Base-by-base conservation (phyloP, 208 protist species). In the Naegleria gruberi region DNA sequence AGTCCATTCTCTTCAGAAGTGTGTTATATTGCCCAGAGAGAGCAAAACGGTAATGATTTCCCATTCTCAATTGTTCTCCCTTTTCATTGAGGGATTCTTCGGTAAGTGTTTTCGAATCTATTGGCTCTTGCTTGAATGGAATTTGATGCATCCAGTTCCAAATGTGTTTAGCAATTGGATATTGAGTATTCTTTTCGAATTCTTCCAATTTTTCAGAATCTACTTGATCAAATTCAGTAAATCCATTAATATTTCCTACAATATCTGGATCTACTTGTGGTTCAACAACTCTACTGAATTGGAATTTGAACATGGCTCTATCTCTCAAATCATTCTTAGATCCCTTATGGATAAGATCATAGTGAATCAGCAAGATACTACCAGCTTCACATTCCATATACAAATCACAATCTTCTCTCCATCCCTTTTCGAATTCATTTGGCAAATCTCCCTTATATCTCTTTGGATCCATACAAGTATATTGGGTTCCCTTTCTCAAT, bases 341-440 rank as follows among this genome's bases (percentile, higher is more conserved):
- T 45, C 83, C 83, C 30, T 30, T 34, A 42, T 88, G 84, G n/a
- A 88, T 42, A 4, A 88, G 15, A 88, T 88, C 84, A 88, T 88
- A 88, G 23, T 88, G 84, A 34, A 88, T 88, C 4, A 88, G 34
- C 42, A 88, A 65, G 30, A 88, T 40, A 30, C 45, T 41, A 23
- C 84, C 84, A 51, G 17, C 45, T 65, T 88, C 46, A 65, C 44
- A 57, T 40, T 55, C 34, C 5, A 65, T 10, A 41, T 23, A 88
- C 19, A 40, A 12, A 30, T 88, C 45, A 26, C 0, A 34, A 19
- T 85, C 41, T 30, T 85, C 34, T 26, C 10, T 85, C 10, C 40
- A 44, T 34, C 26, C 10, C 23, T 85, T 85, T 26, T 85, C 15
- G 44, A 46, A 30, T 42, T 84, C 41, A 42, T 82, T 82, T 10